Base-by-base conservation (phyloP, 306 rosid genomes). In the Biancaea sappan region DNA sequence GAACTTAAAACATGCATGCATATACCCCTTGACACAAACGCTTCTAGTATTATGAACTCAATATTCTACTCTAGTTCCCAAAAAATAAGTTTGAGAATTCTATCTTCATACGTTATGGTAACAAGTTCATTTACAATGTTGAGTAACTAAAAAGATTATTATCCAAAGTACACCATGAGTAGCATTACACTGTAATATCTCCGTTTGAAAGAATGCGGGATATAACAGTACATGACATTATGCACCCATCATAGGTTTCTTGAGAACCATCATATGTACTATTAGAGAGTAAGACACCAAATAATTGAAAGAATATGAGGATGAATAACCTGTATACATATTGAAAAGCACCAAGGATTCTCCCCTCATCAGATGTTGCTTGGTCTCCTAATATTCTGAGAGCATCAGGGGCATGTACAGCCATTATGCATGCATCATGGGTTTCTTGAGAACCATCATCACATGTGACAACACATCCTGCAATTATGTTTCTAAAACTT, bases 321-420 rank as follows among this genome's bases (percentile, higher is more conserved):
- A 61, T 34, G 46, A 53, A 78, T 66, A 48, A 94, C 98, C 98
- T 91, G 79, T 89, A 81, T 3, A 84, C 91, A 65, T 91, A 94
- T 81, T 89, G 97, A 83, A 94, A 94, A 74, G 98, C 98, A 48
- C 97, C 97, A n/a, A 94, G 92, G 56, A 94, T 80, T 89, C 97
- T 89, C 58, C 71, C 57, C 57, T 94, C 96, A 24, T 86, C 86
- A 5, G 69, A 80, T 37, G 97, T 91, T 65, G 92, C 97, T 80
- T 88, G 87, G 12, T 84, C 88, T 75, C 97, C 92, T 81, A 94
- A 82, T 74, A 94, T 64, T 79, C 85, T 78, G 77, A 91, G 38
- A 35, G 98, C 85, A 35, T 94, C 97, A 11, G 98, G 98, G 51
- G 97, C 92, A 79, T 94, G 97, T 16, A 81, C 80, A 6, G 97